Evolutionary conservation across 2,329 filamentous ascomycete species (phyloP).

Genomic region (Scedosporium minutisporum): DNA sequence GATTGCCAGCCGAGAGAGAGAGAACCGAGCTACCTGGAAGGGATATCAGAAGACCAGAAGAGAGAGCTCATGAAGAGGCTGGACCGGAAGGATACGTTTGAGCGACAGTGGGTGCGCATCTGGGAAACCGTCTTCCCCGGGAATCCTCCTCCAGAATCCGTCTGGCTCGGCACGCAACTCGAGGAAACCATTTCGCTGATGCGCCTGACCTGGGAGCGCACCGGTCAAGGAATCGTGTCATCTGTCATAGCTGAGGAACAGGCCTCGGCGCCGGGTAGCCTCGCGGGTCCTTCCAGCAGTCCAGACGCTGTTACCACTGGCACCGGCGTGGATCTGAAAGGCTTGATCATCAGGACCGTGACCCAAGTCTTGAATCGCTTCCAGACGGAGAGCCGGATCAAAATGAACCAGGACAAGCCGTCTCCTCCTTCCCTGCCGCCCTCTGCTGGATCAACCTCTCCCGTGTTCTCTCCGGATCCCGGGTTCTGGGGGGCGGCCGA

Average conservation of each 20-base stretch:
- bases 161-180: slow-evolving; percentile 8
- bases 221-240: neutral
- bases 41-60: slow-evolving; percentile 7
- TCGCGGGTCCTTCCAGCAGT: neutral
- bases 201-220: slow-evolving; percentile 7
- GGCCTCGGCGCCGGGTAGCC: neutral
- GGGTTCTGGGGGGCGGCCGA: neutral
- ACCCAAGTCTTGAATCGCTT: neutral
- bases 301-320: neutral
- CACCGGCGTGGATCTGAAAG: neutral
- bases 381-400: neutral
- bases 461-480: neutral
- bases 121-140: slow-evolving; percentile 11
- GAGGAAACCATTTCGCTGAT: slow-evolving; percentile 10
- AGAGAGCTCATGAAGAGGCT: slow-evolving; percentile 8
- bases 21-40: neutral
- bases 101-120: slow-evolving; percentile 12
- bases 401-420: neutral
- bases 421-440: neutral
- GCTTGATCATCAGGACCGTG: neutral
- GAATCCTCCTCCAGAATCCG: neutral
- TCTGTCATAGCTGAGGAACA: neutral
- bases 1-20: neutral
- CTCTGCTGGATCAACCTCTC: neutral
- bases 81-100: neutral